phyloP scores from a whole-genome alignment of 345 rosid species.

The Syzygium aqueum region DNA sequence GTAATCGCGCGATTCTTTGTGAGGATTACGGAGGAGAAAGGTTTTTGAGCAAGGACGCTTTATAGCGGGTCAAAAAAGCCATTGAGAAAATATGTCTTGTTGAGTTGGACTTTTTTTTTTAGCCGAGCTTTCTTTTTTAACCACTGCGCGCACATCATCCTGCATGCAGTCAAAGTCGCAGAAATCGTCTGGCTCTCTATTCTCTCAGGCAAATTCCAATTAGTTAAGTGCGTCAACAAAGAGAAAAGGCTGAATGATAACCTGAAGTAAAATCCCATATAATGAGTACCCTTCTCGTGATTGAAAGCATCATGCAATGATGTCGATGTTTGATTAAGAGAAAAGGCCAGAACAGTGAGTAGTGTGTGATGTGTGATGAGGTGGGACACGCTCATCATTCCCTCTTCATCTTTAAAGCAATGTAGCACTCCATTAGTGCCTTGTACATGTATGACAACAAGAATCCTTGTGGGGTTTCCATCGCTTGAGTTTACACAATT shows the following conservation, averaged over 20 bases:
- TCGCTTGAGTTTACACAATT: not conserved
- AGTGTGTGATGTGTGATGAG: not conserved
- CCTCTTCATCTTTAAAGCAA: not conserved
- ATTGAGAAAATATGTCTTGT: not conserved
- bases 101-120: not conserved
- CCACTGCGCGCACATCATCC: not conserved
- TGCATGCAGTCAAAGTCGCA: constrained; percentile 22
- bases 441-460: constrained; percentile 1
- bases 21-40: not conserved
- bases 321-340: not conserved
- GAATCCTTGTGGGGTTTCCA: constrained; percentile 5
- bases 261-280: not conserved
- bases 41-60: not conserved
- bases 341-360: not conserved
- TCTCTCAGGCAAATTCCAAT: not conserved
- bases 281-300: not conserved
- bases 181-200: constrained; percentile 7
- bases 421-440: constrained; percentile 7
- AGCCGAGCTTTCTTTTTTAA: not conserved
- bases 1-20: not conserved
- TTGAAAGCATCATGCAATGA: not conserved
- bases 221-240: not conserved
- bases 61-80: not conserved
- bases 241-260: not conserved
- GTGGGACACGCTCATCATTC: not conserved